Evolutionary conservation across 1,284 basidiomycete genomes (phyloP), one percentile per base, ranked within the genome.

Genomic region (Cronartium quercuum): DNA sequence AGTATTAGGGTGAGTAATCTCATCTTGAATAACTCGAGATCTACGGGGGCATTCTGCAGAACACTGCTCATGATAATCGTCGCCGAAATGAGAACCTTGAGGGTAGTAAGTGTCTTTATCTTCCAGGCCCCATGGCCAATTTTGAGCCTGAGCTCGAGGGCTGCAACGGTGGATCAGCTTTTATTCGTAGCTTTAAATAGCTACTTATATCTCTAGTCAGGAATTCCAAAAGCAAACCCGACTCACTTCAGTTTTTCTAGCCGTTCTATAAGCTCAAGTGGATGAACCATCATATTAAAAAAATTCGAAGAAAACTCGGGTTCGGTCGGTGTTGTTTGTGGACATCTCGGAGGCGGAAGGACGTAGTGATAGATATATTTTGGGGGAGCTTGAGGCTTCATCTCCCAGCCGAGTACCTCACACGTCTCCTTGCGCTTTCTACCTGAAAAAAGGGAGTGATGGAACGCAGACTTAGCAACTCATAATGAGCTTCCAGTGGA

Each of bases 291-390:
- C 57, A 41, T 40, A 4, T n/a, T 57, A 1, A 57, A 38, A 57
- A 41, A 37, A n/a, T 57, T n/a, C 3, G 55, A 21, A 9, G 38
- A 21, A 13, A 34, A 60, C 6, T 60, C 40, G 34, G n/a, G 18
- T 29, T 61, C 60, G 29, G 37, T 12, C 18, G 68, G 68, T 44
- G 68, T 63, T 1, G 40, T 24, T 34, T 18, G 18, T 35, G 68
- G 68, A n/a, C 21, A 18, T 40, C 10, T 57, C 5, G 68, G 68
- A n/a, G 68, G 68, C 24, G 68, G 68, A 29, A 70, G 60, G 18
- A 70, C 68, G 29, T 63, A 62, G 47, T 70, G 62, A 44, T 70
- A 70, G 12, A 70, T 70, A 13, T 35, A 29, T 41, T 40, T 12
- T 24, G 55, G 34, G 18, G 38, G 51, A 29, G 62, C 60, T 18